Evolutionary conservation across 306 rosid genomes (phyloP).

Genomic region (Ziziphus jujuba): DNA sequence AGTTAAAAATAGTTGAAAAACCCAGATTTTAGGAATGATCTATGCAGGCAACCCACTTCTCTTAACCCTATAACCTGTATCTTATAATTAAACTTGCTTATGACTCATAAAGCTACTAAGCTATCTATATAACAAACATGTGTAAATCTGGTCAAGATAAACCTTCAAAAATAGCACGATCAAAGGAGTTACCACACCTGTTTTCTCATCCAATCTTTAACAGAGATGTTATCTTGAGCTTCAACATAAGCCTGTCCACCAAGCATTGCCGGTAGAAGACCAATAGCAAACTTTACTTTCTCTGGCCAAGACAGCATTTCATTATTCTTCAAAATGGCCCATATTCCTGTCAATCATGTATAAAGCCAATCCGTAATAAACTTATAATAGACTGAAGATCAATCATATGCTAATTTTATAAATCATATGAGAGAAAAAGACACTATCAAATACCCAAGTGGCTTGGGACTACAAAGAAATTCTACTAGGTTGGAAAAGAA

Average conservation of each 20-base stretch:
- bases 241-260: constrained; percentile 95
- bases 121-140: neutral
- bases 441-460: no score
- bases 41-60: neutral
- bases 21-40: constrained; percentile 6
- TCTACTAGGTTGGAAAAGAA: no score
- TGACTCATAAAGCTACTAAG: neutral
- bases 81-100: neutral
- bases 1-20: neutral
- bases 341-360: constrained; percentile 63
- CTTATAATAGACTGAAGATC: neutral
- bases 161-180: neutral
- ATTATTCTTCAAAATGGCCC: constrained; percentile 92
- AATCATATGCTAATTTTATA: neutral
- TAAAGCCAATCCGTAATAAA: constrained; percentile 16
- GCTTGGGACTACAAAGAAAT: no score
- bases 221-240: constrained; percentile 87
- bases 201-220: constrained; percentile 91
- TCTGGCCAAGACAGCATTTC: constrained; percentile 99
- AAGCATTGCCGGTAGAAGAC: constrained; percentile 92
- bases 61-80: neutral
- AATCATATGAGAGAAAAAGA: neutral
- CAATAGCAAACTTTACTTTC: constrained; percentile 92
- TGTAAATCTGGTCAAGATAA: neutral
- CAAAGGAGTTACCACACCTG: constrained; percentile 49